Conservation (phyloP, 2,329 filamentous ascomycete genomes). For the Xylaria arbuscula region DNA sequence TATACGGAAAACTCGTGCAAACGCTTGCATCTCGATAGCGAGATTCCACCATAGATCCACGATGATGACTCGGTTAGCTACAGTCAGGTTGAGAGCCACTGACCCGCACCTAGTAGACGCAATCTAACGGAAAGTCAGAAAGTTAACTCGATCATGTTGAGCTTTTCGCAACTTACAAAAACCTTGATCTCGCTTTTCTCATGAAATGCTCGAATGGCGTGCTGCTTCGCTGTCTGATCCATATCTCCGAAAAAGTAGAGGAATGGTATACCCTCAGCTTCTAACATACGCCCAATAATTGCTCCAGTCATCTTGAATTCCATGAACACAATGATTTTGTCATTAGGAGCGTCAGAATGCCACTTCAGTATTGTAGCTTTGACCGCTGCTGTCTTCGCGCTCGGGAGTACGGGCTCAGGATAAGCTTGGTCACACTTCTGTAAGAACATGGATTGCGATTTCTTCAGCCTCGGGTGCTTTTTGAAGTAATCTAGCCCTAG, state of each 20-base stretch:
- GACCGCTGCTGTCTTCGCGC: conserved; percentile 33
- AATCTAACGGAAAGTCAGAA: conserved; percentile 46
- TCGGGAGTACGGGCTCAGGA: conserved; percentile 19
- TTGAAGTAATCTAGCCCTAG: conserved; percentile 17
- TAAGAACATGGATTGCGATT: conserved; percentile 24
- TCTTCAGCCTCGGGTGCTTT: conserved; percentile 15
- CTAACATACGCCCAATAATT: conserved; percentile 53
- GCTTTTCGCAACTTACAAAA: conserved; percentile 49
- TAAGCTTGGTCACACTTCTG: conserved; percentile 14
- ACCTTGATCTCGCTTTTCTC: conserved; percentile 41
- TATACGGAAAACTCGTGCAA: conserved; percentile 70
- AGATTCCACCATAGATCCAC: conserved; percentile 72
- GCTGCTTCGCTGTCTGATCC: conserved; percentile 17
- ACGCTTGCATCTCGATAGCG: conserved; percentile 70
- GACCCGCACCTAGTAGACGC: conserved; percentile 52
- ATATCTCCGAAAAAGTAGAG: conserved; percentile 54
- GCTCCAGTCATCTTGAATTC: conserved; percentile 45
- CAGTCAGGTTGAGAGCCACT: conserved; percentile 55
- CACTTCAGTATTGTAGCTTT: conserved; percentile 31
- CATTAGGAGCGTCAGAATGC: conserved; percentile 30
- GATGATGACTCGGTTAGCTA: conserved; percentile 64
- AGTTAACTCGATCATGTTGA: conserved; percentile 13
- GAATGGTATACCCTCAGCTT: conserved; percentile 48
- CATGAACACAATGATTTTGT: conserved; percentile 37
- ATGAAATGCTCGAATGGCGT: conserved; percentile 44